Base-by-base conservation (phyloP, 1,284 basidiomycete species). In the Leccinum pachyderme region DNA sequence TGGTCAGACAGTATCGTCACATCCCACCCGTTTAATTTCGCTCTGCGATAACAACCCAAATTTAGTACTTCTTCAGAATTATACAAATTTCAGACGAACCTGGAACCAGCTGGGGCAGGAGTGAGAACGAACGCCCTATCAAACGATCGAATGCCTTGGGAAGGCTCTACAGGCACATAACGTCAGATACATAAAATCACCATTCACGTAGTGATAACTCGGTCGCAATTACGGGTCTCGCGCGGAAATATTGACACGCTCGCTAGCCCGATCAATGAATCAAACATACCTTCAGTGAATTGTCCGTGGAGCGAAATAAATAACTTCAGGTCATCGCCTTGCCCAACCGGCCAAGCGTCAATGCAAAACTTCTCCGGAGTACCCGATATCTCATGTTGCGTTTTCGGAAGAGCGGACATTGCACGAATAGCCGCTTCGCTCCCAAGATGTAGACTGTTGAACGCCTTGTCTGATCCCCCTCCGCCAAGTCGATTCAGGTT, bases 271-370 rank as follows among this genome's bases (percentile, higher is more conserved):
- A 56, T 53, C 11, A 2, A 15, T 4, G 9, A 15, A 24, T 29
- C 35, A 47, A 49, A 58, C 86, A 64, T 65, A 94, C 94, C 77
- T 81, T 99, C 96, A 49, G 81, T 80, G 68, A 95, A 97, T 70
- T 98, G 88, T 7, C 96, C 96, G 69, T 98, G 94, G 31, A 98
- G 81, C 53, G 83, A 86, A 59, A 96, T 81, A 64, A 96, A 86
- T 50, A 99, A 73, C 29, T 81, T 81, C 63, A 80, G 78, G 52
- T 75, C 74, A 57, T 81, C 79, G 51, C 84, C 83, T 64, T 85
- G 79, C 53, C 77, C 81, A 45, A 91, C 81, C 5, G 86, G 87
- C 82, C 93, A 96, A 0, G 91, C 85, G 69, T 99, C 96, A 35
- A 98, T 81, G 59, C 86, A 86, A 71, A 98, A 98, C 70, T 91